Evolutionary conservation across 2,329 filamentous ascomycete genomes (phyloP).

Genomic region (Aureobasidium sp.): DNA sequence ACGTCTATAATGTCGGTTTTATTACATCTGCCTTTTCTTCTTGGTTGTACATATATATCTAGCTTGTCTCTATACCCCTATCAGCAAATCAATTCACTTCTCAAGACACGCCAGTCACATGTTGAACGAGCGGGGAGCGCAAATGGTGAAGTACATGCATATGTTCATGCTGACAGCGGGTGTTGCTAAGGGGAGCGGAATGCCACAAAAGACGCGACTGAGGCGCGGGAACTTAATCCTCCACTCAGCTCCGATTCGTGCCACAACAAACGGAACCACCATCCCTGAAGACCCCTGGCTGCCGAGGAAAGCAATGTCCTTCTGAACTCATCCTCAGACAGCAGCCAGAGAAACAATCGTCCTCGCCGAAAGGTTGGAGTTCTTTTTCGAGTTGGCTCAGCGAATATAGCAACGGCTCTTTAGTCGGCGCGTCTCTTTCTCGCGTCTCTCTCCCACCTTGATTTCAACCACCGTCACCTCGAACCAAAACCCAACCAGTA

Average conservation of each 20-base stretch:
- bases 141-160: not conserved
- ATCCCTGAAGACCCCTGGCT: constrained; percentile 6
- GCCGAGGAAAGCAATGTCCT: not conserved
- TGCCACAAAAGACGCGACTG: constrained; percentile 8
- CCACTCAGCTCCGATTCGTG: not conserved
- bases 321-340: not conserved
- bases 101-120: not conserved
- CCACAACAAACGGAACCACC: constrained; percentile 7
- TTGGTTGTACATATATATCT: constrained; percentile 9
- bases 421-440: constrained; percentile 9
- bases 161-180: constrained; percentile 1
- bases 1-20: not conserved
- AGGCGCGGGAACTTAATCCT: constrained; percentile 9
- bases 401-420: constrained; percentile 3
- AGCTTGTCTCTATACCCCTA: constrained; percentile 9
- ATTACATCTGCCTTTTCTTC: not conserved
- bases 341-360: not conserved
- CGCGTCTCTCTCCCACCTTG: constrained; percentile 19
- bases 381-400: not conserved
- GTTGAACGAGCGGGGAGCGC: not conserved
- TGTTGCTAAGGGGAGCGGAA: constrained; percentile 13
- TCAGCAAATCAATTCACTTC: not conserved
- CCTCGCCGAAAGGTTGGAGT: not conserved
- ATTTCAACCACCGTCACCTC: constrained; percentile 20
- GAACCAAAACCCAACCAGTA: not conserved